Conservation (phyloP, 371 early-diverging fungal species). For the Chytridium lagenaria region DNA sequence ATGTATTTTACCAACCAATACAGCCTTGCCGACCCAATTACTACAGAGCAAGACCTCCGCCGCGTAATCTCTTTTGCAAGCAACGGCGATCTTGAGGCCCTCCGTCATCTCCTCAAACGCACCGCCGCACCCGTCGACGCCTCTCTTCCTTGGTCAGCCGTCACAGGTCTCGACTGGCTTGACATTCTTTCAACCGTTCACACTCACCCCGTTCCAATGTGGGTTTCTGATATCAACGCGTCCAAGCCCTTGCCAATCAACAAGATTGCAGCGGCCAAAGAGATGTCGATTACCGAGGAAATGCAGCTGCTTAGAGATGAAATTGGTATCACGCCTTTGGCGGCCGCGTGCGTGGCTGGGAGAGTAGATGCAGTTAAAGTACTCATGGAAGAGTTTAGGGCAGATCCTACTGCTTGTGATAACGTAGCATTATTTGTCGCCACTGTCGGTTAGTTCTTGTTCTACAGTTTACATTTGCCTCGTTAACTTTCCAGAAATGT, state of each 20-base stretch:
- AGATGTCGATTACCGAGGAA: neutral
- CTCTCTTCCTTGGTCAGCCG: neutral
- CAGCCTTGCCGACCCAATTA: constrained; percentile 6
- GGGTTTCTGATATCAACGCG: too few species aligned
- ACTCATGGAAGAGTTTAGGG: constrained; percentile 9
- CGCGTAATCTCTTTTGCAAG: neutral
- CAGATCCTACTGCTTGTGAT: neutral
- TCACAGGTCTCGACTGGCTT: neutral
- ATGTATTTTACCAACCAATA: neutral
- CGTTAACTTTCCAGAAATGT: neutral
- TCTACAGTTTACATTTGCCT: neutral
- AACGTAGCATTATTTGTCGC: constrained; percentile 10
- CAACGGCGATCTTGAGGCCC: neutral
- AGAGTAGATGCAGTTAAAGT: neutral
- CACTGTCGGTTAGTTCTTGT: neutral
- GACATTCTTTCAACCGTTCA: neutral
- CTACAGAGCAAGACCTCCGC: constrained; percentile 5
- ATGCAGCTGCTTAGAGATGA: neutral
- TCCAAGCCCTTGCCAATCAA: too few species aligned
- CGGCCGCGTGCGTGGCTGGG: constrained; percentile 5
- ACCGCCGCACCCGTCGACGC: constrained; percentile 8
- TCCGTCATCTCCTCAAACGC: neutral
- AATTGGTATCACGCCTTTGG: constrained; percentile 6
- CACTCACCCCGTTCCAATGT: neutral
- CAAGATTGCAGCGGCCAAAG: neutral